phyloP scores from a whole-genome alignment of 176 grass and related monocot genomes.

The Triticum urartu region DNA sequence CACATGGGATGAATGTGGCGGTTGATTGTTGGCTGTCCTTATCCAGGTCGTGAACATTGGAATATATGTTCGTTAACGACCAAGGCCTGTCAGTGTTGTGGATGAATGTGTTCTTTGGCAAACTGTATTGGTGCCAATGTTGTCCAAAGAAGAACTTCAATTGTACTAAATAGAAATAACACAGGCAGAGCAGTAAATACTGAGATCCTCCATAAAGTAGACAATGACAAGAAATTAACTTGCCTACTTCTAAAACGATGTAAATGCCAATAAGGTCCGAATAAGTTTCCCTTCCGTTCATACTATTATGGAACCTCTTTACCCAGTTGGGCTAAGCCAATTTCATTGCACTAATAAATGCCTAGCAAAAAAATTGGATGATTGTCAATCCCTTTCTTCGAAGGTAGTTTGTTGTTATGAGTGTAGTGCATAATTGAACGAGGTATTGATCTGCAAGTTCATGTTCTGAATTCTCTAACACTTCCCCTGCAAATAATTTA shows the following conservation, averaged over 20 bases:
- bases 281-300: not conserved
- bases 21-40: not conserved
- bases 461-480: not conserved
- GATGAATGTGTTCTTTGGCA: not conserved
- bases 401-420: not conserved
- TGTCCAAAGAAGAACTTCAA: not conserved
- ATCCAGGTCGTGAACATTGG: not conserved
- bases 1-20: not conserved
- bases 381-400: not conserved
- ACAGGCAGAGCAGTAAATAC: not conserved
- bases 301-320: not conserved
- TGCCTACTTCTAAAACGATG: not conserved
- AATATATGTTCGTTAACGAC: not conserved
- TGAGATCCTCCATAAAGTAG: slow-evolving; percentile 7
- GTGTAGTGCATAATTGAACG: not conserved
- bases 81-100: not conserved
- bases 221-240: not conserved
- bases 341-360: not conserved
- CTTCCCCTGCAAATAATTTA: not conserved
- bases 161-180: not conserved
- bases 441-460: not conserved
- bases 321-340: not conserved
- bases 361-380: not conserved
- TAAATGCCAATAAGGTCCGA: not conserved
- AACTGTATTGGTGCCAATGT: not conserved